phyloP scores from a whole-genome alignment of 176 grass and related monocot genomes.

The Oryza coarctata region DNA sequence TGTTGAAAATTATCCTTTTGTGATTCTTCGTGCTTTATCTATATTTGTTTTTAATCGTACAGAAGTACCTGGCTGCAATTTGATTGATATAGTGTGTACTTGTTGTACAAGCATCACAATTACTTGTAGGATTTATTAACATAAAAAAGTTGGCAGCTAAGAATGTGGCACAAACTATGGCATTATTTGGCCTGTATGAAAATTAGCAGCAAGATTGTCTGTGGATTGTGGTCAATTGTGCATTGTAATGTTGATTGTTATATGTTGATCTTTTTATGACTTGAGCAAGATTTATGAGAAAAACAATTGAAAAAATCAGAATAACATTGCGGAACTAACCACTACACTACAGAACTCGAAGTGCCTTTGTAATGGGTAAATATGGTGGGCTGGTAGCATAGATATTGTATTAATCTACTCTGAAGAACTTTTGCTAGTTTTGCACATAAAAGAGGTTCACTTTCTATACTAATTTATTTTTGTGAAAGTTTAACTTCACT shows the following conservation, averaged over 20 bases:
- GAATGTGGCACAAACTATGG: not conserved
- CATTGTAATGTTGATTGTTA: not conserved
- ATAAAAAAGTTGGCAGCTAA: not conserved
- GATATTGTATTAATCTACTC: conserved; percentile 12
- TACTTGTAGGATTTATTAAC: not conserved
- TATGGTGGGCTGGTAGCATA: conserved; percentile 2
- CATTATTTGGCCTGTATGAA: not conserved
- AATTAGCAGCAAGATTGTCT: not conserved
- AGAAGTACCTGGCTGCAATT: not conserved
- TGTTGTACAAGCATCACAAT: not conserved
- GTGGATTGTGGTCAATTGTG: not conserved
- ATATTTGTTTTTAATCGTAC: not conserved
- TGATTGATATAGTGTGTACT: not conserved
- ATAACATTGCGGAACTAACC: not conserved
- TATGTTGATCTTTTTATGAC: not conserved
- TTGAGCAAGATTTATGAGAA: not conserved
- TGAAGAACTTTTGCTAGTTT: not conserved
- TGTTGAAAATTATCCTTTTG: not conserved
- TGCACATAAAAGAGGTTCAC: not conserved
- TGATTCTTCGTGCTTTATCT: not conserved
- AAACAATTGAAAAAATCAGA: not conserved
- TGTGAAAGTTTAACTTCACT: no score
- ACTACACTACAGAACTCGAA: not conserved
- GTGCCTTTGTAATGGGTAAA: not conserved
- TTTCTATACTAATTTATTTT: not conserved